Base-by-base conservation (phyloP, 768 basidiomycete species). In the Pleurotus citrinopileatus region DNA sequence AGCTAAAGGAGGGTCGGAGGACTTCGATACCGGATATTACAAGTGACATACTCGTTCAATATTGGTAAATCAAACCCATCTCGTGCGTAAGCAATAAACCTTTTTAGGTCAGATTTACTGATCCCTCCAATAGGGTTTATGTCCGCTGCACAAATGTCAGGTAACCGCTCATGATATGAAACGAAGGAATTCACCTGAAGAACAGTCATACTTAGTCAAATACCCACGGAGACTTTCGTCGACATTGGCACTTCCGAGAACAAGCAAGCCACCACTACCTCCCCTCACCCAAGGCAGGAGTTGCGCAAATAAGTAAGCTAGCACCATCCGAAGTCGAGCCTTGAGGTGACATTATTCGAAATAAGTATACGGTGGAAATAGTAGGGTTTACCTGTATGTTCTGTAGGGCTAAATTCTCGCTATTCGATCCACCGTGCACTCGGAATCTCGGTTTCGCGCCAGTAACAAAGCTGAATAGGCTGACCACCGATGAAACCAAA, bases 121-220 rank as follows among this genome's bases (percentile, higher is more conserved):
- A 99, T 98, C 0, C 90, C 92, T 2, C 97, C 97, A 56, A 99
- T 99, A 2, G 97, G 97, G 68, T 99, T 99, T 64, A 99, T 85
- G 67, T 99, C 97, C 56, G 97, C 97, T 86, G 67, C 57, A 22
- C 40, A 45, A 23, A 36, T 22, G 8, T 13, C 25, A 37, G 17
- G 56, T 25, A 55, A 48, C 46, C 12, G 42, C 44, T 34, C 15
- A 29, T 40, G 17, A 45, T 13, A 25, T n/a, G 26, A 15, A 13
- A 3, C 25, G 1, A 26, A 20, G 46, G 25, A 23, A 60, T 73
- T 37, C 58, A 87, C 90, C 89, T 5, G 91, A 92, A 3, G 91
- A 96, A 62, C 89, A 98, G 67, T 99, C 97, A 66, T 98, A 98
- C 73, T 99, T 98, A 1, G 97, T 99, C 56, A 97, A 73, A 68